Evolutionary conservation across 1,139 yeast genomes (phyloP).

Genomic region (Eremothecium coryli): DNA sequence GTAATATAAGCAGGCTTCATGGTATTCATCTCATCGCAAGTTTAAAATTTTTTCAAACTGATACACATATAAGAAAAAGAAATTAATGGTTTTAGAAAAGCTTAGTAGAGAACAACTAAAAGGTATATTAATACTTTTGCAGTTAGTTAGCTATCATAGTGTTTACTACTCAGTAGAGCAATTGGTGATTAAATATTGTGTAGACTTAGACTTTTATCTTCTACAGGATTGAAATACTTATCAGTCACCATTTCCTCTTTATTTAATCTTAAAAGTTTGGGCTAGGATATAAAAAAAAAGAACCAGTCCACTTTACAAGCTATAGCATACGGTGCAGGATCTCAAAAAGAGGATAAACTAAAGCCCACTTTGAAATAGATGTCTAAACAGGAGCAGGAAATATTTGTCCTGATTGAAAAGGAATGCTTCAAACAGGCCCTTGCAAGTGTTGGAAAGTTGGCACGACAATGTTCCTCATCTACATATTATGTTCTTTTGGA

Average conservation of each 20-base stretch:
- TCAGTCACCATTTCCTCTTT: no score
- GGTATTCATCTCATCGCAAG: slow-evolving; percentile 7
- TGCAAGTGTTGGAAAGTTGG: slow-evolving; percentile 16
- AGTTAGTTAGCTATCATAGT: no score
- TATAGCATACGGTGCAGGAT: no score
- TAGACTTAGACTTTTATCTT: no score
- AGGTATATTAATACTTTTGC: no score
- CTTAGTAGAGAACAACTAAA: neutral
- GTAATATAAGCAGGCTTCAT: neutral
- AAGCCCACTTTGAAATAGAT: slow-evolving; percentile 2
- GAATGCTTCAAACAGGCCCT: slow-evolving; percentile 25
- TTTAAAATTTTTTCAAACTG: slow-evolving; percentile 6
- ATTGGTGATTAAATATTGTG: no score
- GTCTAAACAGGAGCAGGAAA: slow-evolving; percentile 14
- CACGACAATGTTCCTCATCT: slow-evolving; percentile 21
- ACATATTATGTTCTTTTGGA: slow-evolving; percentile 21
- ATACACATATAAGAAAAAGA: slow-evolving; percentile 3
- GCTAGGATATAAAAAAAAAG: no score
- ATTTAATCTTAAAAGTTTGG: no score
- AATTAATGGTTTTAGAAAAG: neutral
- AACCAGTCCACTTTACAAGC: no score
- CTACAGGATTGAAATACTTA: no score
- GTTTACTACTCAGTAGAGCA: no score
- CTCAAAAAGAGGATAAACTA: no score
- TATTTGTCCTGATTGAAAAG: slow-evolving; percentile 17